These are phyloP conservation scores for Capsella rubella DNA, from an alignment of 441 rosid species.

Conservation along the genomic window DNA sequence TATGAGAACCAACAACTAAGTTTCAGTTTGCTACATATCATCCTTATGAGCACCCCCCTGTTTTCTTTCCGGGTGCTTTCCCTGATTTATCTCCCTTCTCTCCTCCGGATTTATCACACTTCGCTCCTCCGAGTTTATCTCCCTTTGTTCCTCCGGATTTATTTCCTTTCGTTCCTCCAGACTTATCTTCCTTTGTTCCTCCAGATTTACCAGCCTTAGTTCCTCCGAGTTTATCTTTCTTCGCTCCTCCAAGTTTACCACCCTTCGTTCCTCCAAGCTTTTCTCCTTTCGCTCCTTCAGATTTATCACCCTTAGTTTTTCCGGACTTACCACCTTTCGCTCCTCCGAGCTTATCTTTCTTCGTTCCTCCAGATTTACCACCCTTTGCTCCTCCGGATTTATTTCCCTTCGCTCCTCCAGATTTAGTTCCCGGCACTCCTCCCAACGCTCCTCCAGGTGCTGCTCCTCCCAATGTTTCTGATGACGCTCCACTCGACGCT, in stretches of 20 bases:
- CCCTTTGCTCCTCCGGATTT: not conserved
- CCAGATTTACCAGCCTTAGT: too few species aligned
- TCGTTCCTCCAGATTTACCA: not conserved
- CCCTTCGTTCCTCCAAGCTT: not conserved
- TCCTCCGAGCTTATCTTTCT: not conserved
- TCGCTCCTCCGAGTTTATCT: not conserved
- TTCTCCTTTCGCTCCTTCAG: too few species aligned
- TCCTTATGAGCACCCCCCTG: not conserved
- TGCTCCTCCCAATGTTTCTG: too few species aligned
- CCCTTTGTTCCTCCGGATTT: not conserved
- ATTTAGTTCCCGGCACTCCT: not conserved
- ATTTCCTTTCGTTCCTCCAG: not conserved
- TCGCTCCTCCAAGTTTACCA: not conserved
- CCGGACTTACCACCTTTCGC: too few species aligned
- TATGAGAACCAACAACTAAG: conserved; percentile 11
- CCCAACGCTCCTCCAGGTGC: too few species aligned
- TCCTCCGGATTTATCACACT: not conserved
- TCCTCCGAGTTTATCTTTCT: too few species aligned
- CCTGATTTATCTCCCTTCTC: not conserved
- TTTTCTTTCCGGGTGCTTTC: not conserved
- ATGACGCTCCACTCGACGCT: too few species aligned
- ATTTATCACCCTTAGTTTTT: not conserved
- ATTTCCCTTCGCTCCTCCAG: not conserved
- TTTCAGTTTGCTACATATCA: not conserved
- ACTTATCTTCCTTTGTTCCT: not conserved